These are phyloP conservation scores for Tricholoma bakamatsutake DNA, from an alignment of 768 basidiomycete genomes.

Conservation along the genomic window DNA sequence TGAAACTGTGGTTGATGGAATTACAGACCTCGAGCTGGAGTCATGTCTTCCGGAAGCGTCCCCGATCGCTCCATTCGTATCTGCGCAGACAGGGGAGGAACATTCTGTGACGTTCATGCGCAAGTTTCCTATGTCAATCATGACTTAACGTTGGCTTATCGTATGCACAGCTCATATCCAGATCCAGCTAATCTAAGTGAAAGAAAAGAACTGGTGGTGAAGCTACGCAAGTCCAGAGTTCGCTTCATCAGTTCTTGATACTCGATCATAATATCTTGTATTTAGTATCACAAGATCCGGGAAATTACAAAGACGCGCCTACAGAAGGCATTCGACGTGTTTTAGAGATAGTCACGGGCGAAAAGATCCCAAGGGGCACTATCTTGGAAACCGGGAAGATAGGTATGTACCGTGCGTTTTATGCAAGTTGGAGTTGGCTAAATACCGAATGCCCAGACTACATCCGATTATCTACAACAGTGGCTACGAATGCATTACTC, in stretches of 20 bases:
- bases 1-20: neutral
- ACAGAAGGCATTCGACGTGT: conserved; percentile 90
- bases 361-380: conserved; percentile 58
- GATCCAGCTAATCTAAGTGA: conserved; percentile 56
- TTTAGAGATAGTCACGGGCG: conserved; percentile 69
- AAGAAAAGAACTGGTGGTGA: conserved; percentile 81
- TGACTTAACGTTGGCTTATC: neutral
- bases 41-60: conserved; percentile 22
- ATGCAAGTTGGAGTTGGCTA: conserved; percentile 2
- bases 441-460: conserved; percentile 55
- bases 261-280: neutral
- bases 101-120: conserved; percentile 89
- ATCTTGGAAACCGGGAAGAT: conserved; percentile 76
- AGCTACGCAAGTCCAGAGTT: conserved; percentile 56
- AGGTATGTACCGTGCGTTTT: no score
- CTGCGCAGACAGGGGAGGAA: conserved; percentile 87
- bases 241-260: neutral
- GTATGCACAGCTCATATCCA: conserved; percentile 57
- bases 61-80: conserved; percentile 79
- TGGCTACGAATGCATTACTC: conserved; percentile 92
- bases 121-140: conserved; percentile 29
- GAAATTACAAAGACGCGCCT: conserved; percentile 87
- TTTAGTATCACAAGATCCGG: conserved; percentile 82
- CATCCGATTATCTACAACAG: conserved; percentile 88
- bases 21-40: no score